Base-by-base conservation (phyloP, 257 asterid genomes). In the Parsonsia alboflavescens region DNA sequence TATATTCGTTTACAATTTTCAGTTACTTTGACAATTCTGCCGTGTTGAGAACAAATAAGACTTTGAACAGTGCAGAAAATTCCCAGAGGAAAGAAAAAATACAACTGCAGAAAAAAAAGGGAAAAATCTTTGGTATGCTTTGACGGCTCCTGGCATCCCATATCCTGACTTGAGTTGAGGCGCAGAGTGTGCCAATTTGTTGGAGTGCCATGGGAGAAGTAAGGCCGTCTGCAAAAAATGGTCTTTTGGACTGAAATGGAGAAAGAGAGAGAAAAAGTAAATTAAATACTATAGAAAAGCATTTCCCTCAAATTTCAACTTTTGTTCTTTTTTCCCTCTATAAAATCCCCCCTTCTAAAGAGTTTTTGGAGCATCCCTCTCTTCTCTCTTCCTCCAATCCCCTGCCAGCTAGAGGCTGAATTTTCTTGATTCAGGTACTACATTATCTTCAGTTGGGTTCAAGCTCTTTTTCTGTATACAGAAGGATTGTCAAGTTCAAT, bases 381-480 rank as follows among this genome's bases (percentile, higher is more conserved):
- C 15, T 26, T 54, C 33, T 16, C 24, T 49, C 61, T 10, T 19
- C 22, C 70, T 73, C 10, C 12, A 22, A 63, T 67, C 33, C 33
- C 36, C 44, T 10, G 53, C 30, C 49, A 0, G 36, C 46, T 61
- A 61, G 13, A 72, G 22, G 10, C 41, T 22, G n/a, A 76, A 10
- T 48, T 75, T 66, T 10, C 48, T 33, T 62, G 24, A 49, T 77
- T 62, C 72, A 77, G 80, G 80, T 77, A 77, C 53, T 12, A 9
- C 24, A 48, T 52, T 52, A 1, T 10, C 33, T 7, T 49, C 65
- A 36, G 8, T 49, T 21, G 45, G 8, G 17, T 28, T 33, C 16
- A 7, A n/a, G 21, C 6, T 62, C 21, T 6, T 13, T 12, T 61
- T 44, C 21, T 45, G 70, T 49, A 17, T 24, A 15, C 10, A 3